Evolutionary conservation across 805 yeast species (phyloP).

Genomic region (Pichia pseudocactophila): DNA sequence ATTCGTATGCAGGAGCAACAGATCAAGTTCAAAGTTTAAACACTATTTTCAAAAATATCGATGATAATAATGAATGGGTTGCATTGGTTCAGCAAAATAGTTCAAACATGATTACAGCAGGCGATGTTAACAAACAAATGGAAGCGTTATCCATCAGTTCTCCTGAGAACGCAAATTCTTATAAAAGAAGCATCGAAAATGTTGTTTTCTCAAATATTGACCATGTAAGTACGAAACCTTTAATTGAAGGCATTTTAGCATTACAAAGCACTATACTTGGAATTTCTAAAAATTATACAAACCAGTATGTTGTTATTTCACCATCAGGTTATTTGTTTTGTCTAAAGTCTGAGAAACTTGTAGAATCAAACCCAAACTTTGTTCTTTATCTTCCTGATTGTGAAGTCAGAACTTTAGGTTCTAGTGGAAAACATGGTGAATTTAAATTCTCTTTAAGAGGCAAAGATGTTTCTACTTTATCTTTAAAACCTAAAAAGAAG

Average conservation of each 20-base stretch:
- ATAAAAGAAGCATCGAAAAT: slow-evolving; percentile 29
- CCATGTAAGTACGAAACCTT: slow-evolving; percentile 34
- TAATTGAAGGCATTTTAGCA: slow-evolving; percentile 38
- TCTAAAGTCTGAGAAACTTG: slow-evolving; percentile 37
- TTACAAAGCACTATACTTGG: slow-evolving; percentile 36
- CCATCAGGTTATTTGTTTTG: slow-evolving; percentile 37
- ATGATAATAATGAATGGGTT: slow-evolving; percentile 37
- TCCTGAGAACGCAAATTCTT: slow-evolving; percentile 5
- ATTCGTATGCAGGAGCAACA: slow-evolving; percentile 24
- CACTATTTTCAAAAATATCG: slow-evolving; percentile 26
- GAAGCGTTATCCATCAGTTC: no score
- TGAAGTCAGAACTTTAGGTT: slow-evolving; percentile 20
- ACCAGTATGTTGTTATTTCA: slow-evolving; percentile 41
- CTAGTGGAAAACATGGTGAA: slow-evolving; percentile 23
- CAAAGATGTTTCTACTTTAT: slow-evolving; percentile 30
- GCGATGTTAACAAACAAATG: neutral
- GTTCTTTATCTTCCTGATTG: slow-evolving; percentile 41
- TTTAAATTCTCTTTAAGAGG: slow-evolving; percentile 31
- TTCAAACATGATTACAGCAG: slow-evolving; percentile 2
- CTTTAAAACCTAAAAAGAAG: slow-evolving; percentile 26
- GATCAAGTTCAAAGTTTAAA: slow-evolving; percentile 26
- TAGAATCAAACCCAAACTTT: slow-evolving; percentile 35
- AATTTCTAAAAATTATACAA: slow-evolving; percentile 30
- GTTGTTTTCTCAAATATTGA: slow-evolving; percentile 32
- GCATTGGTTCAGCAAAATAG: slow-evolving; percentile 28